These are phyloP conservation scores for Cryphonectria japonica DNA, from an alignment of 2,329 filamentous ascomycete genomes.

Conservation along the genomic window DNA sequence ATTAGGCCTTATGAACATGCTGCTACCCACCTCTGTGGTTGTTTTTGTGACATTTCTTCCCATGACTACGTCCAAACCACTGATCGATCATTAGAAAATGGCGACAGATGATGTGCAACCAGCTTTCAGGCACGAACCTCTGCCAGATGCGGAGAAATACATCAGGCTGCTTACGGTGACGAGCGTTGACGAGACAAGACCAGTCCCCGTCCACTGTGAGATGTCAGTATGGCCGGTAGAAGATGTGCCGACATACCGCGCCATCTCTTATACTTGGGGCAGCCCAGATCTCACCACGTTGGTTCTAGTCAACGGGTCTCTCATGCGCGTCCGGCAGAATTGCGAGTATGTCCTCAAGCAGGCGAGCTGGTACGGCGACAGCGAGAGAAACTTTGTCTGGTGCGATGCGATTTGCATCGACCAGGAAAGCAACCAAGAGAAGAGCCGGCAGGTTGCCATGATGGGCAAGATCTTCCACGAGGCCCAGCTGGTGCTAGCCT, in stretches of 20 bases:
- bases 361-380: neutral
- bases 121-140: neutral
- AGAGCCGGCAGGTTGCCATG: constrained; percentile 3
- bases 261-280: constrained; percentile 22
- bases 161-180: neutral
- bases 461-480: constrained; percentile 19
- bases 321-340: constrained; percentile 5
- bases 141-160: neutral
- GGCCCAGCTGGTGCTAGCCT: constrained; percentile 16
- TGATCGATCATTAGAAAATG: neutral
- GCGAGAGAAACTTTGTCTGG: neutral
- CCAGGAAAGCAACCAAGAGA: constrained; percentile 14
- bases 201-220: neutral
- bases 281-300: neutral
- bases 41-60: neutral
- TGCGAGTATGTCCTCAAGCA: constrained; percentile 20
- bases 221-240: neutral
- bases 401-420: constrained; percentile 25
- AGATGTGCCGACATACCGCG: neutral
- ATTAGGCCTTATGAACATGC: neutral
- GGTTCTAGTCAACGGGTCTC: constrained; percentile 2
- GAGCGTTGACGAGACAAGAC: neutral
- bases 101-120: neutral
- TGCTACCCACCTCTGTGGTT: neutral
- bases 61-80: neutral